Evolutionary conservation across 208 protist species (phyloP), one percentile per base, ranked within the genome.

Genomic region (Leishmania lainsoni): DNA sequence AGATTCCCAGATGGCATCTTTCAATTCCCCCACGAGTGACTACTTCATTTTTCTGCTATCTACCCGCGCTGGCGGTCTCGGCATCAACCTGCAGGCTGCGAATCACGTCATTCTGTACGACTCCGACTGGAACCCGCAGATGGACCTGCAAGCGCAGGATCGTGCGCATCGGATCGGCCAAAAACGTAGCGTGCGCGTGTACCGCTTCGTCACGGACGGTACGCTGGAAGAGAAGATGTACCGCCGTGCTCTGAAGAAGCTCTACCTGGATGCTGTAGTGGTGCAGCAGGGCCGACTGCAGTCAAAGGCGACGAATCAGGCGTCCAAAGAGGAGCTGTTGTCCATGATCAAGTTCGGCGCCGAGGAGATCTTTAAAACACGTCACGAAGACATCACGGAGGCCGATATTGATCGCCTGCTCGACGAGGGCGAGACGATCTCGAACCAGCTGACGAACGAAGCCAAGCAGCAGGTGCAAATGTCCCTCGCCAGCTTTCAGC

Each of bases 71-170:
- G 99, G 99, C 69, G 99, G 99, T 72, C 92, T 99, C 9, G 99
- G 99, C 81, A 99, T 99, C 84, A 99, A 99, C 81, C 86, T 99
- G 54, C 96, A 98, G 79, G 99, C 98, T 12, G 99, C 99, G 4
- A 99, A 99, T 84, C 96, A 98, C 59, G 99, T 99, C 66, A 97
- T 99, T 79, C 86, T 99, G 48, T 99, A 99, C 87, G 99, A 99
- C 91, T 96, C 89, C 8, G 99, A 99, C 86, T 99, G 98, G 98
- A 99, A 99, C 87, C 97, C 97, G 69, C 98, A 99, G 90, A 98
- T 98, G 90, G 99, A 99, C 87, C 83, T 99, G 66, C 99, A 99
- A 86, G 99, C 99, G 10, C 96, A 99, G 88, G 99, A 99, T 83
- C 90, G 99, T 51, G 98, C 98, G 39, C 99, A 99, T 88, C 95